Percentiles rank a stretch among this genome's conserved stretches.
Conservation (phyloP, 2,329 filamentous ascomycete species). For the Cercospora sp. region DNA sequence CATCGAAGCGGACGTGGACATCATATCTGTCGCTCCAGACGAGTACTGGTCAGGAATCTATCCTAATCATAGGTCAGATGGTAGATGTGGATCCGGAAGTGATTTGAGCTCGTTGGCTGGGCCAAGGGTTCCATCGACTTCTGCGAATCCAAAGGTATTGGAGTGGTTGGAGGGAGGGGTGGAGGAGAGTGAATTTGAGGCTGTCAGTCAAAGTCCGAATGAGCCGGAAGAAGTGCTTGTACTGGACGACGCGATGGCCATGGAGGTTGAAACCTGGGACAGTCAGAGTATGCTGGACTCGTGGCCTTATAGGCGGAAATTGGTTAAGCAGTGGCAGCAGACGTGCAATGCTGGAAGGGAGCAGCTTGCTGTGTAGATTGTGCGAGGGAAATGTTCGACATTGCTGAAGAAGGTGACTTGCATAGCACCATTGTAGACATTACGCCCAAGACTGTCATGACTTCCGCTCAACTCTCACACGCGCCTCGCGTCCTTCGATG, state of each 20-base stretch:
- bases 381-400: background rate
- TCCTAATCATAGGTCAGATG: background rate
- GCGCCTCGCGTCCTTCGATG: slow-evolving; percentile 71
- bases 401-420: background rate
- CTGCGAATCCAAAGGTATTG: background rate
- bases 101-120: background rate
- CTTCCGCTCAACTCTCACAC: slow-evolving; percentile 58
- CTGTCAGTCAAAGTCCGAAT: too few relatives aligned
- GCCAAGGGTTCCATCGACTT: background rate
- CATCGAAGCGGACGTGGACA: background rate
- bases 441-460: background rate
- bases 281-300: background rate
- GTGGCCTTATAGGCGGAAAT: background rate
- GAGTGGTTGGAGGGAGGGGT: background rate
- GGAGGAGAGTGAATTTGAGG: background rate
- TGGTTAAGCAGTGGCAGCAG: background rate
- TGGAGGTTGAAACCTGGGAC: background rate
- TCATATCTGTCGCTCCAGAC: background rate
- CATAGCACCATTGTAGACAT: background rate
- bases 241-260: background rate
- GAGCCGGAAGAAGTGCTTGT: background rate
- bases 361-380: background rate
- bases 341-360: background rate
- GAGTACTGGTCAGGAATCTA: background rate
- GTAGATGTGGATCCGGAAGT: background rate